phyloP scores from a whole-genome alignment of 306 rosid genomes.

The Cicer judaicum region DNA sequence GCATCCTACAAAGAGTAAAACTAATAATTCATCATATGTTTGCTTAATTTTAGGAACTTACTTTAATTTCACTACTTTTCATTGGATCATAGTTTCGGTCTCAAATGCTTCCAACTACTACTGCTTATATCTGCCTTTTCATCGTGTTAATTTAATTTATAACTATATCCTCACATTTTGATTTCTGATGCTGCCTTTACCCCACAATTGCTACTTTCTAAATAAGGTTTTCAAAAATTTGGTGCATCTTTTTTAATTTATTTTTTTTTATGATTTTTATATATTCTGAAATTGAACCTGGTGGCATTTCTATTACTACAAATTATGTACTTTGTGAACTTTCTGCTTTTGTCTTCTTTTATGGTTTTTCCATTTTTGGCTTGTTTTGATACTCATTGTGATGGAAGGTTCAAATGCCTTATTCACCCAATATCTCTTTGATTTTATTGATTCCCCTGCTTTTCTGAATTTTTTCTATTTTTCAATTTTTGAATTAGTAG shows the following conservation, averaged over 20 bases:
- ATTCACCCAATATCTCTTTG: not conserved
- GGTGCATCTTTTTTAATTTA: not conserved
- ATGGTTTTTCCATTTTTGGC: not conserved
- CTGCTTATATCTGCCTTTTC: not conserved
- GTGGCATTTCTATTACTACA: not conserved
- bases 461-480: not conserved
- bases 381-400: slow-evolving; percentile 31
- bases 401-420: slow-evolving; percentile 24
- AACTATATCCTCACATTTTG: not conserved
- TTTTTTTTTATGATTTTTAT: not conserved
- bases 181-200: not conserved
- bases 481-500: not conserved
- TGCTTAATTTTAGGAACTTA: slow-evolving; percentile 18
- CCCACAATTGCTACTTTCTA: slow-evolving; percentile 21
- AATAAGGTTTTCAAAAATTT: slow-evolving; percentile 23
- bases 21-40: slow-evolving; percentile 6
- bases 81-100: not conserved
- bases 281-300: slow-evolving; percentile 14
- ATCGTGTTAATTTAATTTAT: slow-evolving; percentile 6
- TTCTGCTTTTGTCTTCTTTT: slow-evolving; percentile 35
- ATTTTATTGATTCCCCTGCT: slow-evolving; percentile 22
- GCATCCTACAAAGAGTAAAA: slow-evolving; percentile 11
- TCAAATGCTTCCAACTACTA: not conserved
- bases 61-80: slow-evolving; percentile 27
- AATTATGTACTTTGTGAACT: slow-evolving; percentile 21